phyloP scores from a whole-genome alignment of 495 filamentous ascomycete genomes.

The Penicillium coffeae region DNA sequence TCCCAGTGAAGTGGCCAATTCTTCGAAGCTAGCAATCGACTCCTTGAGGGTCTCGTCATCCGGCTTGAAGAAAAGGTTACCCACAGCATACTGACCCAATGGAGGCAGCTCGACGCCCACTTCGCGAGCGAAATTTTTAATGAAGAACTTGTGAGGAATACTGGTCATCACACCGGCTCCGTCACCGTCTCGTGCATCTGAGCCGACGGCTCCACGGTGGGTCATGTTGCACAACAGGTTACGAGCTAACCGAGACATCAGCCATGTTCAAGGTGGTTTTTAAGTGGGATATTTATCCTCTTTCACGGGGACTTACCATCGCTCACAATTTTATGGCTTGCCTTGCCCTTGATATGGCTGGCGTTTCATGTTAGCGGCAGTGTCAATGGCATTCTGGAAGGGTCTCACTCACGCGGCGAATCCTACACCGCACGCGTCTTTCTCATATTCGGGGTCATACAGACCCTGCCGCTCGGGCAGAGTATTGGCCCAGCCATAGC shows the following conservation, averaged over 20 bases:
- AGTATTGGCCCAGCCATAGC: constrained; percentile 87
- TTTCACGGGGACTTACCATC: constrained; percentile 74
- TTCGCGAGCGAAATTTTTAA: constrained; percentile 95
- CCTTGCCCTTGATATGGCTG: constrained; percentile 94
- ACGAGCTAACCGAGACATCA: constrained; percentile 54
- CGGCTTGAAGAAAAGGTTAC: constrained; percentile 98
- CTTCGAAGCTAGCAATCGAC: constrained; percentile 84
- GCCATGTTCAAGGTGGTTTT: constrained; percentile 5
- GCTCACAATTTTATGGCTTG: constrained; percentile 98
- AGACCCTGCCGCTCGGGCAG: constrained; percentile 97
- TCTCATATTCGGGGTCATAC: constrained; percentile 94
- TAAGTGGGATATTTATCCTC: background rate
- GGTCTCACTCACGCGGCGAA: constrained; percentile 82
- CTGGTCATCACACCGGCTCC: constrained; percentile 99
- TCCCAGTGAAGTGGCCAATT: constrained; percentile 81
- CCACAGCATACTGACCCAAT: constrained; percentile 91
- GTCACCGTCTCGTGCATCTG: constrained; percentile 95
- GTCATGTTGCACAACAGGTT: constrained; percentile 99
- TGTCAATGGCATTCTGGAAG: background rate
- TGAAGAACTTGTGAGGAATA: constrained; percentile 97
- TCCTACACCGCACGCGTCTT: constrained; percentile 99
- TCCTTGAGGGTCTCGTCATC: constrained; percentile 82
- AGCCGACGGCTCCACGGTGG: constrained; percentile 96
- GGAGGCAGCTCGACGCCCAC: constrained; percentile 81
- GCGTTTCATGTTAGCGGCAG: constrained; percentile 11